phyloP scores from a whole-genome alignment of 2,329 filamentous ascomycete genomes.

The Hymenoscyphus fructigenus region DNA sequence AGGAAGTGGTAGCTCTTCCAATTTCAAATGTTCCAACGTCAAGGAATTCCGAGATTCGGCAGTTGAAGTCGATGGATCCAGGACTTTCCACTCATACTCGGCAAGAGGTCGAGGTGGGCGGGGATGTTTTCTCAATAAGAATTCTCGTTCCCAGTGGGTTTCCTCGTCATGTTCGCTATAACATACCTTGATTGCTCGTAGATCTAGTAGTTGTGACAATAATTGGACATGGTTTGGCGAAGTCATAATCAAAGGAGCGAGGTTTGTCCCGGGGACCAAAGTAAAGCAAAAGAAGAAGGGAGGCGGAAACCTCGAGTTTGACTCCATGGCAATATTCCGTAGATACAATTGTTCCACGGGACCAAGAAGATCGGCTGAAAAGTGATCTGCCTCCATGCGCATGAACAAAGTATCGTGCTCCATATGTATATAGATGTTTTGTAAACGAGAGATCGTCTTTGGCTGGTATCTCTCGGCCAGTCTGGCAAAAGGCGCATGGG shows the following conservation, averaged over 20 bases:
- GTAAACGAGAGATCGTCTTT: slow-evolving; percentile 6
- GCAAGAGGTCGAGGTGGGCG: background rate
- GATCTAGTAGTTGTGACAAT: background rate
- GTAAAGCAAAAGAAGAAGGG: background rate
- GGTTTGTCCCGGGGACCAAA: background rate
- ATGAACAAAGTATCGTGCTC: slow-evolving; percentile 13
- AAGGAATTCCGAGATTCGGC: background rate
- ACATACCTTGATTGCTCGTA: background rate
- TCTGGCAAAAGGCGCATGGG: slow-evolving; percentile 5
- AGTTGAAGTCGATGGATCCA: background rate
- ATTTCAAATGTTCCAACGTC: slow-evolving; percentile 1
- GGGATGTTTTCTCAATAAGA: background rate
- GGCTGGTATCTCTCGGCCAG: background rate
- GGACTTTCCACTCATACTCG: background rate
- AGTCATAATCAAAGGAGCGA: background rate
- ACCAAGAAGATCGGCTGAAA: background rate
- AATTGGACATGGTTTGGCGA: background rate
- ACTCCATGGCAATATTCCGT: background rate
- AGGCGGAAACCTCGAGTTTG: background rate
- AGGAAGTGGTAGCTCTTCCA: slow-evolving; percentile 1
- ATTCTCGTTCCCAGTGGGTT: slow-evolving; percentile 3
- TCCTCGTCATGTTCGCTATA: background rate
- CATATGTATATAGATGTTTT: slow-evolving; percentile 17
- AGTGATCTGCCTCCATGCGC: background rate
- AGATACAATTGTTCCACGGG: background rate